Conservation (phyloP, 352 stramenopile species). For the Thraustochytrium sp. region DNA sequence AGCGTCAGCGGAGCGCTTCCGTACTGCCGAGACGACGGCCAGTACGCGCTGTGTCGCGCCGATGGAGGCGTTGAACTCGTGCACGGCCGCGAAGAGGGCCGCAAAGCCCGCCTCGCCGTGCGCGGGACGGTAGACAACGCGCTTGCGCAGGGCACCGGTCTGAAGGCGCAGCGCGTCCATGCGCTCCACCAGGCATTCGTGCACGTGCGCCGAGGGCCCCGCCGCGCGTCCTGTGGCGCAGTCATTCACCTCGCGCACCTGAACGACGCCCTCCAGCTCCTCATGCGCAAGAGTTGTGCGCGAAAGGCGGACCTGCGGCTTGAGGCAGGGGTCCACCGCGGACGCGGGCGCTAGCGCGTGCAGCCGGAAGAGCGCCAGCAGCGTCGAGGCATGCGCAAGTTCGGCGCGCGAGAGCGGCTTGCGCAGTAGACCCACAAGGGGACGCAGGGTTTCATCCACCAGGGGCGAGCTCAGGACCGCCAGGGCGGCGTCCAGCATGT, state of each 20-base stretch:
- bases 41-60: neutral
- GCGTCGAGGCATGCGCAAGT: neutral
- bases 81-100: neutral
- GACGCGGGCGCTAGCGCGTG: neutral
- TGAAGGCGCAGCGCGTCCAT: neutral
- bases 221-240: neutral
- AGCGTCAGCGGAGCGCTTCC: neutral
- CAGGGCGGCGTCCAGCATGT: neutral
- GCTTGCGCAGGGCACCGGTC: neutral
- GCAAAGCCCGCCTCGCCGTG: neutral
- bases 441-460: neutral
- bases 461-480: neutral
- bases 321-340: neutral
- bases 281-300: neutral
- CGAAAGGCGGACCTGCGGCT: neutral
- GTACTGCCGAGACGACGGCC: neutral
- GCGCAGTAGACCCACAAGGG: neutral
- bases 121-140: neutral
- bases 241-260: neutral
- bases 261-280: neutral
- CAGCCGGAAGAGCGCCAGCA: conserved; percentile 14
- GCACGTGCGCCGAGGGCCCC: neutral
- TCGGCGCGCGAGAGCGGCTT: neutral
- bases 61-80: neutral
- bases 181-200: neutral